Conservation (phyloP, 257 asterid genomes). For the Catharanthus roseus region DNA sequence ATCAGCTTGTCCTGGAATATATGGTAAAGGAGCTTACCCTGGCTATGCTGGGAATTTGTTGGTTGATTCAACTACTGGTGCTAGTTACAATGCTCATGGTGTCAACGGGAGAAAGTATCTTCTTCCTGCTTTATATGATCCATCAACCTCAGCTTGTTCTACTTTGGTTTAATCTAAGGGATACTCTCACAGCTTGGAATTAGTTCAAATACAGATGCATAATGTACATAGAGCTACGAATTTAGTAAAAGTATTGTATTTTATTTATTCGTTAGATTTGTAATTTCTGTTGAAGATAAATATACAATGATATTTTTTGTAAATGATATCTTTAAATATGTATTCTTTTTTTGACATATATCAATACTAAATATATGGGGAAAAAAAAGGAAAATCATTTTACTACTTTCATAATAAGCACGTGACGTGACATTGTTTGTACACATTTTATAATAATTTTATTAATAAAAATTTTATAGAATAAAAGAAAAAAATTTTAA, state of each 20-base stretch:
- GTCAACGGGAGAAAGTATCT: slow-evolving; percentile 27
- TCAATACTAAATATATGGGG: no score
- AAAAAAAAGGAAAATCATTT: no score
- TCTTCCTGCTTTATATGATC: slow-evolving; percentile 40
- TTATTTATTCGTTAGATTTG: not conserved
- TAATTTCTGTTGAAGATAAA: not conserved
- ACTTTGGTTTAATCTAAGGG: slow-evolving; percentile 6
- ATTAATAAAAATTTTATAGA: no score
- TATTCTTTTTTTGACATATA: no score
- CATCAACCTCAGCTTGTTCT: slow-evolving; percentile 14
- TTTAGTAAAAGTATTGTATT: no score
- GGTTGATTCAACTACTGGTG: slow-evolving; percentile 30
- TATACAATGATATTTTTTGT: no score
- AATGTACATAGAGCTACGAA: not conserved
- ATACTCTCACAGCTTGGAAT: not conserved
- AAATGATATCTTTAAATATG: no score
- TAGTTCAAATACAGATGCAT: not conserved
- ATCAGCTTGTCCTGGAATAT: slow-evolving; percentile 34
- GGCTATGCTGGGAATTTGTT: slow-evolving; percentile 36
- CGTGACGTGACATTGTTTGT: no score
- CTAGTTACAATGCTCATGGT: slow-evolving; percentile 38
- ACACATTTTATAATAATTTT: no score
- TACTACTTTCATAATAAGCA: no score
- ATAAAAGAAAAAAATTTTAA: no score
- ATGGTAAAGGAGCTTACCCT: slow-evolving; percentile 33